Conservation (phyloP, 148 eudicot genomes). For the Tetragonia tetragonoides region DNA sequence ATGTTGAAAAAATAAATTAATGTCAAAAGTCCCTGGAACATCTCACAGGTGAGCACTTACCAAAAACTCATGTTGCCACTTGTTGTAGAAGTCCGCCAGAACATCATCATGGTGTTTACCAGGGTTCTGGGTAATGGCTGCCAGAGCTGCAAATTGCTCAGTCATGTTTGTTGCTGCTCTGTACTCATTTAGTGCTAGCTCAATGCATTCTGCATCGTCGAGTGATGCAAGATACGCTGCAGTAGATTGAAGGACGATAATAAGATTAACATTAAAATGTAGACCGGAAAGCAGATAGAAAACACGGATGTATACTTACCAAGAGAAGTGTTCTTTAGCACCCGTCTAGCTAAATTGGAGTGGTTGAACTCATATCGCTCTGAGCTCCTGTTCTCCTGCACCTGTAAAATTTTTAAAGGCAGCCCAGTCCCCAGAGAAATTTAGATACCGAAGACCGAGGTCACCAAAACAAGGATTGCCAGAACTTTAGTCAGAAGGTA, state of each 20-base stretch:
- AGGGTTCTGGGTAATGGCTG: slow-evolving; percentile 79
- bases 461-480: not conserved
- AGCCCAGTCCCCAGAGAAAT: not conserved
- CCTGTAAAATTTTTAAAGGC: slow-evolving; percentile 43
- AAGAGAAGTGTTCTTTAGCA: slow-evolving; percentile 78
- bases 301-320: slow-evolving; percentile 38
- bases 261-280: not conserved
- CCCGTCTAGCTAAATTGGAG: slow-evolving; percentile 73
- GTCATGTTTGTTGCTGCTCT: slow-evolving; percentile 89
- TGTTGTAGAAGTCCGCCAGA: slow-evolving; percentile 80
- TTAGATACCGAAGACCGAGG: not conserved
- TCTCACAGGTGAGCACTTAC: slow-evolving; percentile 31
- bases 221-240: slow-evolving; percentile 83
- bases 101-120: slow-evolving; percentile 68
- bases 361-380: slow-evolving; percentile 72
- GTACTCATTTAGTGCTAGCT: slow-evolving; percentile 81
- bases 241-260: slow-evolving; percentile 17
- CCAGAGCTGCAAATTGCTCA: slow-evolving; percentile 84
- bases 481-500: not conserved
- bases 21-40: not conserved
- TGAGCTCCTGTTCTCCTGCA: slow-evolving; percentile 72
- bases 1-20: not conserved
- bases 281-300: not conserved
- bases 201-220: slow-evolving; percentile 55
- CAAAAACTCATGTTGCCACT: slow-evolving; percentile 90